These are phyloP conservation scores for Conticribra weissflogii DNA, from an alignment of 108 stramenopile species.

Conservation along the genomic window DNA sequence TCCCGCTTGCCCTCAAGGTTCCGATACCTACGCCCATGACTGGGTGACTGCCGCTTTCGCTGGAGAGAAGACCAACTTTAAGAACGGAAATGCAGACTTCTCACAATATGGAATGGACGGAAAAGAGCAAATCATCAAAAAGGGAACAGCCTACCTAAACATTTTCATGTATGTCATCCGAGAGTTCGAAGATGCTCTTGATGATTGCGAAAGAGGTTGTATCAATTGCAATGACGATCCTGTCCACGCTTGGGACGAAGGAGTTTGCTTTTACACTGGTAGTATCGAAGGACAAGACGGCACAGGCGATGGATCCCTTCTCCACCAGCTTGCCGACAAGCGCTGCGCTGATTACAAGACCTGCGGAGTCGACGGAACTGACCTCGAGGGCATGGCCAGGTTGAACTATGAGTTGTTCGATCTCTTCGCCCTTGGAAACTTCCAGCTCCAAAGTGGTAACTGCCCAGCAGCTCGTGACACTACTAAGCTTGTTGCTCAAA, in stretches of 20 bases:
- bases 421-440: slow-evolving; percentile 58
- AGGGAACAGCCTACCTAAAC: slow-evolving; percentile 66
- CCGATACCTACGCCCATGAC: slow-evolving; percentile 72
- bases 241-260: slow-evolving; percentile 75
- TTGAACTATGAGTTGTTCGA: slow-evolving; percentile 59
- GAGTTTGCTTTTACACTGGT: slow-evolving; percentile 66
- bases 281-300: slow-evolving; percentile 61
- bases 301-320: slow-evolving; percentile 49
- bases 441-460: slow-evolving; percentile 47
- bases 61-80: slow-evolving; percentile 46
- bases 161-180: slow-evolving; percentile 78
- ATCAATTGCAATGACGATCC: slow-evolving; percentile 63
- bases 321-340: slow-evolving; percentile 69
- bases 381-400: slow-evolving; percentile 48
- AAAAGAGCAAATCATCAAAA: slow-evolving; percentile 69
- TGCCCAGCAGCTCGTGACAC: slow-evolving; percentile 55
- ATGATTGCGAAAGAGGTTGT: slow-evolving; percentile 67
- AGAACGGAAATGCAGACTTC: slow-evolving; percentile 73
- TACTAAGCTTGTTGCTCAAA: slow-evolving; percentile 50
- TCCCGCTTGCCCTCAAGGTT: not conserved
- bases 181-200: slow-evolving; percentile 74
- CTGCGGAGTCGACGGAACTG: slow-evolving; percentile 56
- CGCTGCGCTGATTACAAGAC: slow-evolving; percentile 64
- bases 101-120: slow-evolving; percentile 23
- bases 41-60: slow-evolving; percentile 73